These are phyloP conservation scores for Monosporascus sp. DNA, from an alignment of 2,329 filamentous ascomycete species.

Conservation along the genomic window DNA sequence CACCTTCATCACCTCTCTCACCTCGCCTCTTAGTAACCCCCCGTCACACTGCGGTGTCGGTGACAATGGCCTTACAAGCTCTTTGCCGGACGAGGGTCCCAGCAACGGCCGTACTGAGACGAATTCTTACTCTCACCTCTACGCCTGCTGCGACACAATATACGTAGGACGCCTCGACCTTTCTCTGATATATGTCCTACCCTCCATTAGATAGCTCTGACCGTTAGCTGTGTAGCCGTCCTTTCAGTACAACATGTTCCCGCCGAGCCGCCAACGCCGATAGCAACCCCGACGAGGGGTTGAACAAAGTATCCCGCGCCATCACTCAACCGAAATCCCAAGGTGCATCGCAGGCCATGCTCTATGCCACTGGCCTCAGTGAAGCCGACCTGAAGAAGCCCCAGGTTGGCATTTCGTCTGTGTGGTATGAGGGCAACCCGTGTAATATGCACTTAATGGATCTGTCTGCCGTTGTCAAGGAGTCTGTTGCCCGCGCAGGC, in stretches of 20 bases:
- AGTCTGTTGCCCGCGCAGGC: constrained; percentile 61
- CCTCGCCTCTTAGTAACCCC: neutral
- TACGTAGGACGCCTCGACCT: constrained; percentile 16
- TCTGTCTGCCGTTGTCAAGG: constrained; percentile 68
- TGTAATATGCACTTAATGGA: constrained; percentile 99
- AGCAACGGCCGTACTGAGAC: neutral
- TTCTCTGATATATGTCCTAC: neutral
- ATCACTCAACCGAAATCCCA: constrained; percentile 98
- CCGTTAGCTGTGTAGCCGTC: constrained; percentile 33
- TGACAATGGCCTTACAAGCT: constrained; percentile 22
- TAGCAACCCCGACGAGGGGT: constrained; percentile 16
- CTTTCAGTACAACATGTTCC: constrained; percentile 45
- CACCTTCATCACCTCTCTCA: neutral
- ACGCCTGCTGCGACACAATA: constrained; percentile 19
- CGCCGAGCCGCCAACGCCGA: constrained; percentile 42
- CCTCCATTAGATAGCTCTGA: constrained; percentile 1
- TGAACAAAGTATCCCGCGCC: constrained; percentile 78
- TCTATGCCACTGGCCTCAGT: constrained; percentile 87
- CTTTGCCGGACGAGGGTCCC: constrained; percentile 26
- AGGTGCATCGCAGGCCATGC: constrained; percentile 97
- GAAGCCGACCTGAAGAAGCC: constrained; percentile 91
- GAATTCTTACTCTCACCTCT: constrained; percentile 19
- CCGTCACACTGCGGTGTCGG: constrained; percentile 5
- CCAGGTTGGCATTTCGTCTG: constrained; percentile 94
- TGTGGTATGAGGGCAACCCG: constrained; percentile 97